Evolutionary conservation across 768 basidiomycete genomes (phyloP).

Genomic region (Naganishia onofrii): DNA sequence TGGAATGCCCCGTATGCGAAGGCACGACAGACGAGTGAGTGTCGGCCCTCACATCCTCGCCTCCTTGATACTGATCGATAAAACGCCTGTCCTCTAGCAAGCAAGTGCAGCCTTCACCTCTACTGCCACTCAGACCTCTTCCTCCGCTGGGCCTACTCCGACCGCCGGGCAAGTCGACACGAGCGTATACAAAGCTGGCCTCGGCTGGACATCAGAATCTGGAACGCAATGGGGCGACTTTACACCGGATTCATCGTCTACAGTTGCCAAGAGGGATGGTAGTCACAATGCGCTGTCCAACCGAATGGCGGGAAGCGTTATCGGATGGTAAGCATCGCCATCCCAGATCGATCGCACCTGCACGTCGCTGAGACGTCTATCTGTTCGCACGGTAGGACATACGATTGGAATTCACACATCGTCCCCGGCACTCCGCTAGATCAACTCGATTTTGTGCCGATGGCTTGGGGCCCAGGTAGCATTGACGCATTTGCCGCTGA

Average conservation of each 20-base stretch:
- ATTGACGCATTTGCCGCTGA: constrained; percentile 5
- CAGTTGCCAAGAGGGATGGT: not conserved
- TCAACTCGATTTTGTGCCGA: constrained; percentile 1
- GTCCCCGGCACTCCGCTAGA: constrained; percentile 5
- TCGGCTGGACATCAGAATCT: constrained; percentile 9
- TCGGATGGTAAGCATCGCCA: not conserved
- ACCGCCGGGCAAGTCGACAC: not conserved
- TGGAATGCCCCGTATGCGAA: not conserved
- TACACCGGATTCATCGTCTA: not conserved
- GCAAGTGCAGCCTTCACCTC: not conserved
- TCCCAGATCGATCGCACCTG: not conserved
- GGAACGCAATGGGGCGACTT: constrained; percentile 5
- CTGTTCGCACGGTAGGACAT: not conserved
- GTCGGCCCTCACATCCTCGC: not conserved
- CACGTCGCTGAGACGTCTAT: too few relatives aligned
- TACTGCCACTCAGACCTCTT: not conserved
- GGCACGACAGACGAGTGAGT: not conserved
- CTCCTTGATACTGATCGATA: too few relatives aligned
- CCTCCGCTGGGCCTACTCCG: not conserved
- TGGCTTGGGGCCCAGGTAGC: not conserved
- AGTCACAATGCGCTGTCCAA: not conserved
- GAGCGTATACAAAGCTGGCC: constrained; percentile 1
- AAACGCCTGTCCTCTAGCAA: not conserved
- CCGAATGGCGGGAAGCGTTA: constrained; percentile 6
- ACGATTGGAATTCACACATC: constrained; percentile 7